Base-by-base conservation (phyloP, 2,329 filamentous ascomycete genomes). In the Aspergillus tanneri region DNA sequence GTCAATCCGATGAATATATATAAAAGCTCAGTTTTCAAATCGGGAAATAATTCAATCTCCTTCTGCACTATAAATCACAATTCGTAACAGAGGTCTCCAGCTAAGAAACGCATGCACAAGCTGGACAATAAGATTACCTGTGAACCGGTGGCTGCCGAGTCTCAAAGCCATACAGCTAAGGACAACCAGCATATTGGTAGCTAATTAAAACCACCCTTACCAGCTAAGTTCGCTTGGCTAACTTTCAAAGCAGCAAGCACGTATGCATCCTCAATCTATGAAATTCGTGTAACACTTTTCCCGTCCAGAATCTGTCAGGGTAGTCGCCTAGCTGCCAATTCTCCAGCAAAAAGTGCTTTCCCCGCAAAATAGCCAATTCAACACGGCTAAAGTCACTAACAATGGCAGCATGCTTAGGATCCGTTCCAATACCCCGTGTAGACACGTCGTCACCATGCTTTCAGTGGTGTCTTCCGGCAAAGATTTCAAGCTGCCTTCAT, bases 241-340 rank as follows among this genome's bases (percentile, higher is more conserved):
- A 43, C 45, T 25, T 36, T 47, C 38, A 47, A 36, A 18, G 47
- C 42, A 11, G 47, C 47, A 25, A 50, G 30, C 11, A 50, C 27
- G 42, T 45, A 44, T 12, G 47, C 42, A 8, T 50, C 47, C 24
- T 14, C 25, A 11, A 50, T 28, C 38, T 37, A 46, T 3, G 35
- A 12, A 16, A 41, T 8, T 30, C 47, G 28, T 46, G 41, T 16
- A 45, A 22, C 14, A 46, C 25, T 23, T 50, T 50, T 2, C 47
- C 47, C 9, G 42, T 50, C 47, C 41, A 50, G 2, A 50, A 12
- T 9, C 34, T 35, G 19, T 50, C 47, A 14, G 47, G 42, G 3
- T 36, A 27, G 19, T 37, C 32, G 8, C 45, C 30, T 7, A 18
- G 27, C 3, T 14, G 14, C 47, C 36, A 46, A 16, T 40, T 39